These are phyloP conservation scores for Yarrowia alimentaria DNA, from an alignment of 805 yeast genomes.

Conservation along the genomic window DNA sequence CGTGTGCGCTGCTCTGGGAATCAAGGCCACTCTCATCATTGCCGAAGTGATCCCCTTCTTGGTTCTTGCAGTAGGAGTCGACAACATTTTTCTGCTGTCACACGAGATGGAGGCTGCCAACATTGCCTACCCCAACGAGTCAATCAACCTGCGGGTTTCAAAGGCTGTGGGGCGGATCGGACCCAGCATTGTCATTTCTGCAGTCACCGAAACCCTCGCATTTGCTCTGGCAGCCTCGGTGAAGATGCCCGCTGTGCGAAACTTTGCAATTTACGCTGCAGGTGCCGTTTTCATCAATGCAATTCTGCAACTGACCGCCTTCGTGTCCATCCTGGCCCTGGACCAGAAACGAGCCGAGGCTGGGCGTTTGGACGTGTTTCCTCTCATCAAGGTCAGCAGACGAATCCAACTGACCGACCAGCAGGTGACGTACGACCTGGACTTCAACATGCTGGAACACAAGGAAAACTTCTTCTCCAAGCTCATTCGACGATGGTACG, in stretches of 20 bases:
- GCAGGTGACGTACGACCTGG: slow-evolving; percentile 13
- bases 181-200: slow-evolving; percentile 79
- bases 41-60: slow-evolving; percentile 96
- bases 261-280: slow-evolving; percentile 88
- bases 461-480: slow-evolving; percentile 41
- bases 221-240: slow-evolving; percentile 77
- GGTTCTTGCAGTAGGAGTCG: slow-evolving; percentile 93
- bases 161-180: slow-evolving; percentile 72
- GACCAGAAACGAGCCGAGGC: too few species aligned
- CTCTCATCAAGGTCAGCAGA: too few species aligned
- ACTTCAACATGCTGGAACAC: slow-evolving; percentile 30
- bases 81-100: slow-evolving; percentile 81
- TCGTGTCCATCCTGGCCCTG: slow-evolving; percentile 65
- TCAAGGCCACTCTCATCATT: slow-evolving; percentile 84
- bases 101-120: slow-evolving; percentile 68
- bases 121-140: slow-evolving; percentile 46
- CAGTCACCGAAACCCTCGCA: slow-evolving; percentile 74
- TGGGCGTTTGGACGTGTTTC: too few species aligned
- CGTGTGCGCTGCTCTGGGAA: slow-evolving; percentile 66
- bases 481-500: slow-evolving; percentile 51
- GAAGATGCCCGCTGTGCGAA: slow-evolving; percentile 93
- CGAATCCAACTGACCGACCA: too few species aligned
- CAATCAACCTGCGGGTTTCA: slow-evolving; percentile 59
- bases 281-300: slow-evolving; percentile 80
- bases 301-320: slow-evolving; percentile 73